Conservation (phyloP, 2,329 filamentous ascomycete genomes). For the Claviceps cyperi region DNA sequence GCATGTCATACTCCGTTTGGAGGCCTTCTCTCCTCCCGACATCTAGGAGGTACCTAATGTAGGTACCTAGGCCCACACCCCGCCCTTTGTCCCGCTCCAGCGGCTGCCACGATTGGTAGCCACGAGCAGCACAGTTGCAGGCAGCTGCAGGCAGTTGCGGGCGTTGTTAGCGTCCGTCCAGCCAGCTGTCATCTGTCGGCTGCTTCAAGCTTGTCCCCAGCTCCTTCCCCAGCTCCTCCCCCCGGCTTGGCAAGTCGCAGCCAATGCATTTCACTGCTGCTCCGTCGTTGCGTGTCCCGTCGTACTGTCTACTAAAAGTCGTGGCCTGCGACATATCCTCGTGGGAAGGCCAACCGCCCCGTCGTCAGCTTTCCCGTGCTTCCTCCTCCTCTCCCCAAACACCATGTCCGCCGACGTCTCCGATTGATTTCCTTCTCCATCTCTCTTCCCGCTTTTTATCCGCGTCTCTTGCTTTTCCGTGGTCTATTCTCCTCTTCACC, state of each 20-base stretch:
- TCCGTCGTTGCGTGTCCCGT: not conserved
- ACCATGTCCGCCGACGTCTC: slow-evolving; percentile 7
- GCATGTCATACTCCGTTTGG: not conserved
- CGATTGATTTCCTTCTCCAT: not conserved
- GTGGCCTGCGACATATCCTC: not conserved
- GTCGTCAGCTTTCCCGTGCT: not conserved
- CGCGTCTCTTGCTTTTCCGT: not conserved
- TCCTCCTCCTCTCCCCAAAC: not conserved
- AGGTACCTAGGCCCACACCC: not conserved
- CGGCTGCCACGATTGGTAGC: slow-evolving; percentile 1
- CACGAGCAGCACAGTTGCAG: not conserved
- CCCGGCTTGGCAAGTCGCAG: slow-evolving; percentile 1
- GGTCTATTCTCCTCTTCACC: not conserved
- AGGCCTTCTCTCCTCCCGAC: too few relatives aligned
- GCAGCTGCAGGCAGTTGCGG: not conserved
- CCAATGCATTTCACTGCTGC: not conserved
- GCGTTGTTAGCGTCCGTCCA: not conserved
- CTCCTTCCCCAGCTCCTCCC: not conserved
- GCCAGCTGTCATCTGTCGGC: not conserved
- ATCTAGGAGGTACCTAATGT: too few relatives aligned
- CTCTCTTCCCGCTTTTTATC: not conserved
- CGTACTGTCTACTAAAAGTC: not conserved
- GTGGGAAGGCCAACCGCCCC: not conserved
- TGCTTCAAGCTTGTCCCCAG: not conserved
- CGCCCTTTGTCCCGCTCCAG: not conserved